Evolutionary conservation across 1,284 basidiomycete genomes (phyloP).

Genomic region (Lignosus rhinocerotis): DNA sequence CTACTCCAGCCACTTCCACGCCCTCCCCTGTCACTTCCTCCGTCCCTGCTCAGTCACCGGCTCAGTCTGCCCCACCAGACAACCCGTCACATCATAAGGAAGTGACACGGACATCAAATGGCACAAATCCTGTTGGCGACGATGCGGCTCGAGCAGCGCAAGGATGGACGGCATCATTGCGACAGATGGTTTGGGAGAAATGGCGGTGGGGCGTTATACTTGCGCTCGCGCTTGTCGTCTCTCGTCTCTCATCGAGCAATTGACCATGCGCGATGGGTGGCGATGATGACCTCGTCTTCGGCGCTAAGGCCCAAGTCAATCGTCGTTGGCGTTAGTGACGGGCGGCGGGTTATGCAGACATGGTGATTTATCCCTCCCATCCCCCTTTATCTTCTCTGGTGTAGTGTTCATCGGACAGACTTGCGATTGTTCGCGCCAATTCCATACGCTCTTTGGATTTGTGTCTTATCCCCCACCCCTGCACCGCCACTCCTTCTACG

Average conservation of each 20-base stretch:
- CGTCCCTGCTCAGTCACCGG: background rate
- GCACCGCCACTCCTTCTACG: conserved; percentile 1
- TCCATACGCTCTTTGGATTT: conserved; percentile 6
- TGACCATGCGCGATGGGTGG: conserved; percentile 5
- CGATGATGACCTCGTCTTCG: background rate
- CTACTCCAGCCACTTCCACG: conserved; percentile 17
- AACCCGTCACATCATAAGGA: conserved; percentile 12
- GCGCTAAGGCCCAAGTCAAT: background rate
- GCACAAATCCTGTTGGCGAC: conserved; percentile 12
- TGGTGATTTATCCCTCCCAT: background rate
- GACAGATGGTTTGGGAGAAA: conserved; percentile 74
- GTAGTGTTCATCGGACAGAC: background rate
- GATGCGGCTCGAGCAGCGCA: conserved; percentile 19
- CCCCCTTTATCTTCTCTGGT: background rate
- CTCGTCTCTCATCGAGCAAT: conserved; percentile 48
- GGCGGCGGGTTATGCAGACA: background rate
- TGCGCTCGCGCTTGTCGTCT: conserved; percentile 72
- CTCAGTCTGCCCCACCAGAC: background rate
- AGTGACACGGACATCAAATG: conserved; percentile 16
- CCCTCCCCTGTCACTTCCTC: conserved; percentile 17
- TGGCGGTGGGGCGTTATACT: conserved; percentile 82
- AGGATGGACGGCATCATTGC: conserved; percentile 57
- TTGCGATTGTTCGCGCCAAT: background rate
- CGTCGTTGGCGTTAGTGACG: background rate
- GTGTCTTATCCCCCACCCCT: background rate